phyloP scores from a whole-genome alignment of 139 green algal genomes.

The Deuterostichococcus epilithicus region DNA sequence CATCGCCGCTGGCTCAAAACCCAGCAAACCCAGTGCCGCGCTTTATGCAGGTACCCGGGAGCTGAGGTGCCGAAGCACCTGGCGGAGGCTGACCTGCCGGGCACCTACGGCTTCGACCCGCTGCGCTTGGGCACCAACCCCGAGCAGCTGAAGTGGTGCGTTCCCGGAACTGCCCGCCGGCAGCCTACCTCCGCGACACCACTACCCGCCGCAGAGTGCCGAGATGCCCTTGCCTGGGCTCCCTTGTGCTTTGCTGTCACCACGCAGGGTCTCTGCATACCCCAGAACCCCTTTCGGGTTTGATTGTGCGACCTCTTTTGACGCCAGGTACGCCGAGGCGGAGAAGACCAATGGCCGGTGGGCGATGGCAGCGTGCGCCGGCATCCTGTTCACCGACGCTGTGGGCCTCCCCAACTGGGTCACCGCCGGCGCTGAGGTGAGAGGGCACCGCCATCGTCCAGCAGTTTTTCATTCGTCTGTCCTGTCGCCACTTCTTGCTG shows the following conservation, averaged over 20 bases:
- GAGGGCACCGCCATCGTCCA: not conserved
- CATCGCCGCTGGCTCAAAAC: no score
- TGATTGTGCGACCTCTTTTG: not conserved
- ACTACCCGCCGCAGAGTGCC: no score
- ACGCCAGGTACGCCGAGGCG: slow-evolving; percentile 65
- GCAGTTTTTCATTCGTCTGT: not conserved
- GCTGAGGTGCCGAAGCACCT: not conserved
- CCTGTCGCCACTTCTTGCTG: not conserved
- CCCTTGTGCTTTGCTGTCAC: no score
- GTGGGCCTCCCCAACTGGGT: slow-evolving; percentile 58
- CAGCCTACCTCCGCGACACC: no score
- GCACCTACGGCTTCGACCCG: slow-evolving; percentile 57
- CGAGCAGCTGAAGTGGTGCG: slow-evolving; percentile 12
- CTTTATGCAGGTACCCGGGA: not conserved
- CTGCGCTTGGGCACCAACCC: slow-evolving; percentile 29
- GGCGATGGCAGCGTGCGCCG: slow-evolving; percentile 82
- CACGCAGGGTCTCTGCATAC: no score
- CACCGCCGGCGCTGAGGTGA: slow-evolving; percentile 42
- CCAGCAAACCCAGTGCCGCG: no score
- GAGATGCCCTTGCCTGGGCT: no score
- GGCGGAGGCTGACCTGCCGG: slow-evolving; percentile 1
- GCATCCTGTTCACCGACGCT: slow-evolving; percentile 69
- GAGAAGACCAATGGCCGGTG: slow-evolving; percentile 88
- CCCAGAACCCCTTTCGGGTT: no score
- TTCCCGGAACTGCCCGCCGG: slow-evolving; percentile 1